A percentile compares a stretch with the other conserved stretches of the same genome.
Conservation (phyloP, 306 rosid species). For the Acacia acuminata region DNA sequence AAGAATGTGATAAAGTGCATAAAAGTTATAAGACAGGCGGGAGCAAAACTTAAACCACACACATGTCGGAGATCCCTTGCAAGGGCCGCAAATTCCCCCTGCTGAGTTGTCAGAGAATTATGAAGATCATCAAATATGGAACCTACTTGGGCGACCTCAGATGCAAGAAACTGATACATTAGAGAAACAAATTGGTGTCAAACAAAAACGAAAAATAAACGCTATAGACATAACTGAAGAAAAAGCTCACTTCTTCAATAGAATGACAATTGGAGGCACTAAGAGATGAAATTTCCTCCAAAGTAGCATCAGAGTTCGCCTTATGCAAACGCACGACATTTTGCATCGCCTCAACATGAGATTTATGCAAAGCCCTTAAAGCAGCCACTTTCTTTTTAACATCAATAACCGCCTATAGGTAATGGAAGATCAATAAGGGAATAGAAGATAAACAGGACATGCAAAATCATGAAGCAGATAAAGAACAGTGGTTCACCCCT, state of each 20-base stretch:
- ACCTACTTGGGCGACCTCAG: constrained; percentile 56
- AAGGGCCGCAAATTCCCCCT: constrained; percentile 62
- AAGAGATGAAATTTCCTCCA: constrained; percentile 71
- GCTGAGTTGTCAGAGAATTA: constrained; percentile 69
- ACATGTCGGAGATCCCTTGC: constrained; percentile 82
- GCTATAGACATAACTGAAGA: neutral
- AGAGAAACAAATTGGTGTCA: neutral
- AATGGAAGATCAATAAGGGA: neutral
- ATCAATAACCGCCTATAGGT: constrained; percentile 60
- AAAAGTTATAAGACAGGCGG: neutral
- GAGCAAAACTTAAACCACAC: constrained; percentile 6
- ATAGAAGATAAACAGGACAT: neutral
- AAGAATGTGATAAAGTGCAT: neutral
- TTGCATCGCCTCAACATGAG: constrained; percentile 81
- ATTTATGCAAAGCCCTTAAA: constrained; percentile 59
- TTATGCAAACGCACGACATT: constrained; percentile 90
- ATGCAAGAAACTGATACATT: constrained; percentile 67
- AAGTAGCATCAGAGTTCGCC: constrained; percentile 71
- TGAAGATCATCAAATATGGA: constrained; percentile 72
- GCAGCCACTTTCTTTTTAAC: constrained; percentile 63
- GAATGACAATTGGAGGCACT: constrained; percentile 63
- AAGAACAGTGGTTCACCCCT: neutral
- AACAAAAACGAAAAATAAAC: neutral
- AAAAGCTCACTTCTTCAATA: constrained; percentile 67
- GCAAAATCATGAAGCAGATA: neutral